phyloP scores from a whole-genome alignment of 306 rosid species.

The Carpinus fangiana region DNA sequence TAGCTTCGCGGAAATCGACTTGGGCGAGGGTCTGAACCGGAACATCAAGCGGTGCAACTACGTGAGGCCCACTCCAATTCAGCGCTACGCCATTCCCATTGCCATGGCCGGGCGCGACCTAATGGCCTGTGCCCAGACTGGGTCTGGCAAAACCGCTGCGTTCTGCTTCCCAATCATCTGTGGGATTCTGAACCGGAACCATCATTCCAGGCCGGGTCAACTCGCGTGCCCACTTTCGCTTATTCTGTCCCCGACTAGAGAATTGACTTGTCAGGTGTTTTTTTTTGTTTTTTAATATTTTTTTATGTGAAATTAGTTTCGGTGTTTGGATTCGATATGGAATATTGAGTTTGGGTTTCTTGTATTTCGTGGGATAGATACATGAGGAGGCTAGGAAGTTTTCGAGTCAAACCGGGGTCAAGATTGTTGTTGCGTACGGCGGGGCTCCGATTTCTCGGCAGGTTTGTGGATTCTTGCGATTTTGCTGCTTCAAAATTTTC shows the following conservation, averaged over 20 bases:
- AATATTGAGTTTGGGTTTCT: background rate
- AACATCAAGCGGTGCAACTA: slow-evolving; percentile 79
- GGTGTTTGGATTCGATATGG: background rate
- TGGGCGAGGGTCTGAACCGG: slow-evolving; percentile 70
- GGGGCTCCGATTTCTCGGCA: slow-evolving; percentile 85
- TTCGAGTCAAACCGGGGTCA: slow-evolving; percentile 73
- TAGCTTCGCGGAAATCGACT: slow-evolving; percentile 81
- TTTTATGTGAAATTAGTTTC: slow-evolving; percentile 1
- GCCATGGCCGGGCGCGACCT: slow-evolving; percentile 71
- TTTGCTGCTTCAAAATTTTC: background rate
- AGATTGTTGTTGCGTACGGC: slow-evolving; percentile 87
- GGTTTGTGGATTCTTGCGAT: slow-evolving; percentile 38
- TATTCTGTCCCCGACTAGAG: slow-evolving; percentile 85
- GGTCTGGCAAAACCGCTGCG: slow-evolving; percentile 93
- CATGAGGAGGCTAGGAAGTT: slow-evolving; percentile 74
- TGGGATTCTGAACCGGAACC: slow-evolving; percentile 56
- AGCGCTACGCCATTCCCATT: slow-evolving; percentile 81
- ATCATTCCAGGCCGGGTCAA: background rate
- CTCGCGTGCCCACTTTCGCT: slow-evolving; percentile 70
- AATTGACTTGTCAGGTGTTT: slow-evolving; percentile 43
- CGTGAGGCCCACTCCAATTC: slow-evolving; percentile 83
- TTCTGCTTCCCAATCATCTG: slow-evolving; percentile 84
- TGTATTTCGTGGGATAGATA: slow-evolving; percentile 51
- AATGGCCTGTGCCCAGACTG: slow-evolving; percentile 95
- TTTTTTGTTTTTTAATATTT: background rate